Evolutionary conservation across 805 yeast genomes (phyloP), one percentile per base, ranked within the genome.

Genomic region (Saturnispora zaruensis): DNA sequence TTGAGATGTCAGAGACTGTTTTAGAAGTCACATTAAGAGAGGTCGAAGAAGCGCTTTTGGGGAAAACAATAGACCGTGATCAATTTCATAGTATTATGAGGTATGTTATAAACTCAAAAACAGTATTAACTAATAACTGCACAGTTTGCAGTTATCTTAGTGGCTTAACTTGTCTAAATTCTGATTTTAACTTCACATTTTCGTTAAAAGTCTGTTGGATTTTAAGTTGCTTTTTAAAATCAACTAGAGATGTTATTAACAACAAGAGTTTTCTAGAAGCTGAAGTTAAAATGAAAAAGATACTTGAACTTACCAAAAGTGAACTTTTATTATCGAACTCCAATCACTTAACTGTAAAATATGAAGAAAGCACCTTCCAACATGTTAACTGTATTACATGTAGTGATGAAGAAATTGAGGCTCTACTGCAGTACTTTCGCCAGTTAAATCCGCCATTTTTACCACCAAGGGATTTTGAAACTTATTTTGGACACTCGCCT

Each of bases 381-480:
- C 34, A 5, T 34, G 11, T 40, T 41, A 40, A 40, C 4, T 6
- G 13, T n/a, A 16, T 32, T 21, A 14, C 32, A 23, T n/a, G 41
- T 20, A 16, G 33, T 32, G 49, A 46, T n/a, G n/a, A 11, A n/a
- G 49, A 40, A 18, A 28, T 46, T 8, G 49, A 46, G 14, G 21
- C 41, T 21, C 24, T 46, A 7, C 4, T 41, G n/a, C 32, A 46
- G 8, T 20, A 37, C 14, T 40, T 46, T 26, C 24, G 30, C 21
- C 24, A 26, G 3, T 36, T 30, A 8, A 14, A 46, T 24, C 20
- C 28, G 13, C 23, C 21, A 1, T 18, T 18, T 13, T 23, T 33
- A 11, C 41, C 42, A 1, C 34, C 47, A 13, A 16, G 33, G 4
- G 41, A 45, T 21, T 34, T 45, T 23, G 25, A 18, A 16, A 13